Conservation (phyloP, 768 basidiomycete species). For the Tephrocybe rancida region DNA sequence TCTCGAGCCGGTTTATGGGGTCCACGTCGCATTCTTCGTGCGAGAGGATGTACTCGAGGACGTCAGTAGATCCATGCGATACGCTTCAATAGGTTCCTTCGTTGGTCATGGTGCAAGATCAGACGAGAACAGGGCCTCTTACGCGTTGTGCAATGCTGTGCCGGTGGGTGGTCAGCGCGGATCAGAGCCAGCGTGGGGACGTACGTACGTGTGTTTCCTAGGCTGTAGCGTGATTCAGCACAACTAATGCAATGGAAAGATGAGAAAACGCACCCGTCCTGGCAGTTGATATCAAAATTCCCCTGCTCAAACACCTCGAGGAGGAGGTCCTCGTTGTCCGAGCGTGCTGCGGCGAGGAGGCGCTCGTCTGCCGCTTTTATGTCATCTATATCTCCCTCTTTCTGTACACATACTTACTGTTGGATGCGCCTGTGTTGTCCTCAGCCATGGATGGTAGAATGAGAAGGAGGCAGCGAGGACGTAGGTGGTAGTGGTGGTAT, state of each 20-base stretch:
- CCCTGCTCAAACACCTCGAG: conserved; percentile 59
- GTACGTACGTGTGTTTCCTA: conserved; percentile 80
- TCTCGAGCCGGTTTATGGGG: conserved; percentile 66
- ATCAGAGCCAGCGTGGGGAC: not conserved
- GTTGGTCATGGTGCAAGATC: not conserved
- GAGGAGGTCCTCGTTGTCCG: conserved; percentile 72
- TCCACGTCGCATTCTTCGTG: conserved; percentile 84
- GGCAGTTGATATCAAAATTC: conserved; percentile 70
- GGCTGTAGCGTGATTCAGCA: conserved; percentile 31
- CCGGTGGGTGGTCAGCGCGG: not conserved
- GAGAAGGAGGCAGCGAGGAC: not conserved
- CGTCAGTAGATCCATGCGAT: conserved; percentile 56
- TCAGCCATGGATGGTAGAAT: conserved; percentile 16
- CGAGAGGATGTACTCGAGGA: conserved; percentile 73
- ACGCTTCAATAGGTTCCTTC: conserved; percentile 36
- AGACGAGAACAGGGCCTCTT: conserved; percentile 22
- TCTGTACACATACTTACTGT: no score
- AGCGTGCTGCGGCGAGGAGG: conserved; percentile 71
- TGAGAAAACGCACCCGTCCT: conserved; percentile 65
- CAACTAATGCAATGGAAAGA: not conserved
- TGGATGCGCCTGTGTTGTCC: conserved; percentile 21
- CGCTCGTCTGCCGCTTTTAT: conserved; percentile 65
- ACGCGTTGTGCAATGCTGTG: conserved; percentile 76
- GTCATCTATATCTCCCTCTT: no score
- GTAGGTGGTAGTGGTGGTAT: not conserved